Conservation (phyloP, 192 early-diverging fungal species). For the Allomyces macrogynus region DNA sequence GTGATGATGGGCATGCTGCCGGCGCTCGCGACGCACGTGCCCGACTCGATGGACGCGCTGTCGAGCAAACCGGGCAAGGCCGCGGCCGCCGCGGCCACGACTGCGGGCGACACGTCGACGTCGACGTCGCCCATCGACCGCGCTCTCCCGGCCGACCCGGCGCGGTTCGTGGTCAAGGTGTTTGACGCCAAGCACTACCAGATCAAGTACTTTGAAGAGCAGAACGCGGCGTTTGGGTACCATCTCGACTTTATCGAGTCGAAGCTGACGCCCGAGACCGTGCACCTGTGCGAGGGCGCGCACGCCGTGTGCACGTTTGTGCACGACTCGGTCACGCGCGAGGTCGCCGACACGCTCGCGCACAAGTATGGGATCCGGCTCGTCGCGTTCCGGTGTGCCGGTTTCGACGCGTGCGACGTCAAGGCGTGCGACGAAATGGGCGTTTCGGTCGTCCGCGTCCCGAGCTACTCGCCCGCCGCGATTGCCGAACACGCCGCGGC, state of each 20-base stretch:
- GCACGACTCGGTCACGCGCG: not conserved
- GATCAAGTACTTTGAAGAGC: not conserved
- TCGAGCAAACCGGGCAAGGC: too few relatives aligned
- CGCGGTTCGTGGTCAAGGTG: not conserved
- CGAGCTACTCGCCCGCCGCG: constrained; percentile 20
- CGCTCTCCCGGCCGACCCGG: too few relatives aligned
- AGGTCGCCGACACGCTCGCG: not conserved
- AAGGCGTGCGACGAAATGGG: constrained; percentile 8
- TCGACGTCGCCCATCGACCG: too few relatives aligned
- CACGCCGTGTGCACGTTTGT: constrained; percentile 1
- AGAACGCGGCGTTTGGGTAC: not conserved
- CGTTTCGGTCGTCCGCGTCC: constrained; percentile 19
- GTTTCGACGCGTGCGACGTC: constrained; percentile 24
- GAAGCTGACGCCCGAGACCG: constrained; percentile 1
- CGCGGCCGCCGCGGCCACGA: too few relatives aligned
- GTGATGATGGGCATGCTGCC: too few relatives aligned
- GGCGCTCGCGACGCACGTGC: too few relatives aligned
- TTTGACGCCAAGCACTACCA: constrained; percentile 3
- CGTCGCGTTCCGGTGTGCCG: constrained; percentile 24
- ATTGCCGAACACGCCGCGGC: constrained; percentile 26
- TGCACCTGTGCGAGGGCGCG: not conserved
- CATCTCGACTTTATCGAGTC: constrained; percentile 1
- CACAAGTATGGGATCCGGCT: constrained; percentile 13
- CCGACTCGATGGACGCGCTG: too few relatives aligned
- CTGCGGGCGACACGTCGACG: too few relatives aligned